Evolutionary conservation across 2,329 filamentous ascomycete species (phyloP), one percentile per base, ranked within the genome.

Genomic region (Aureobasidium sp.): DNA sequence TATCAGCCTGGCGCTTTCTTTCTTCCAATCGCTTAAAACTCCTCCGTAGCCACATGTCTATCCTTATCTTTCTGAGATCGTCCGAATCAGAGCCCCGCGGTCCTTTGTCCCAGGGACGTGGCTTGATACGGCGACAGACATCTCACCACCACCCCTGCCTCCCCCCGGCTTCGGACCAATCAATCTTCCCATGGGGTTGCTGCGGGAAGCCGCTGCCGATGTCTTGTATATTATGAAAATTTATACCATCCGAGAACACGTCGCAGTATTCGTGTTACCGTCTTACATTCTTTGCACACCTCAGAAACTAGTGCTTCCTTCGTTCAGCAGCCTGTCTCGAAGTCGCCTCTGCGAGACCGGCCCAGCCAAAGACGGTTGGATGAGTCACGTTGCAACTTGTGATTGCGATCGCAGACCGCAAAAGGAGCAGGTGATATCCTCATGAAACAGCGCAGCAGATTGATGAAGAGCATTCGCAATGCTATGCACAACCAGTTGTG

Each of bases 51-150:
- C 53, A 58, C 42, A 29, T 34, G 30, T 4, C 57, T 49, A 49
- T 50, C 45, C 57, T 59, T 59, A 59, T 59, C 57, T 36, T 36
- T 59, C 27, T 49, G 25, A 50, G 57, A 59, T 59, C 57, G 45
- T 39, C 57, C 57, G 57, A 50, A 50, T 45, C 57, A 50, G 32
- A 49, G 25, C 5, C 45, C 44, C 57, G 36, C 45, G 29, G 27
- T 11, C 13, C 37, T 59, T 59, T 59, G 57, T 59, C 25, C 21
- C 30, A 59, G 36, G 32, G 41, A 45, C 53, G 41, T 57, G 53
- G 42, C 44, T 59, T 59, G 39, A 21, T 21, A 21, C 21, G 21
- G 21, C 21, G 21, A 47, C 41, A 47, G 54, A 59, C 44, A 59
- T 59, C 54, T 59, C 57, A 50, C 57, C 21, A 21, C 21, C 44